These are phyloP conservation scores for Drechslera avenae DNA, from an alignment of 2,329 filamentous ascomycete genomes.

Conservation along the genomic window DNA sequence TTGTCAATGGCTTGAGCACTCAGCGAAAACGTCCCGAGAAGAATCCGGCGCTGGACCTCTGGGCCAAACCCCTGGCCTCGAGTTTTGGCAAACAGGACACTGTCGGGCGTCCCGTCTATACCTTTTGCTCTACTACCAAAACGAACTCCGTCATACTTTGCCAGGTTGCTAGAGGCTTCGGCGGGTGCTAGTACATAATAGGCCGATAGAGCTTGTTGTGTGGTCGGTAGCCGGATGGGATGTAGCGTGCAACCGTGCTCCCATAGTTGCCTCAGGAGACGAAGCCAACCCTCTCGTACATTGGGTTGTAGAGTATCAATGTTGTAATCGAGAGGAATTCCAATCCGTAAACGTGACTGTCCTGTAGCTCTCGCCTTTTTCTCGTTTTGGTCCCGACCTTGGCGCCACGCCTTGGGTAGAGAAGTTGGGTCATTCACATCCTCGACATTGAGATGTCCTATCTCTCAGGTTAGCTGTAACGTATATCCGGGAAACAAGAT, in stretches of 20 bases:
- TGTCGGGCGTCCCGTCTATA: constrained; percentile 62
- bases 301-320: constrained; percentile 74
- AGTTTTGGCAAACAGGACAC: constrained; percentile 68
- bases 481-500: background rate
- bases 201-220: constrained; percentile 81
- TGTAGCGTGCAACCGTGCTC: constrained; percentile 72
- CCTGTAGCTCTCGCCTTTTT: constrained; percentile 40
- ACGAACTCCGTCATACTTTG: constrained; percentile 96
- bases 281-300: constrained; percentile 73
- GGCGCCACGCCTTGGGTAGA: constrained; percentile 62
- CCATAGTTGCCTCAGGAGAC: constrained; percentile 64
- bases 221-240: constrained; percentile 80
- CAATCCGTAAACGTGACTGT: no score
- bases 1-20: constrained; percentile 92
- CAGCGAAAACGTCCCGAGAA: constrained; percentile 87
- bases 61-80: constrained; percentile 76
- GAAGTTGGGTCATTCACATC: constrained; percentile 79
- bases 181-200: constrained; percentile 97
- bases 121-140: constrained; percentile 70
- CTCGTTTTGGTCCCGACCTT: no score
- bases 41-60: constrained; percentile 84
- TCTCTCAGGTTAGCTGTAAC: constrained; percentile 5
- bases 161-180: constrained; percentile 92
- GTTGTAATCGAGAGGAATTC: constrained; percentile 79
- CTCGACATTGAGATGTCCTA: constrained; percentile 60